phyloP scores from a whole-genome alignment of 768 basidiomycete genomes.

The Cyclocybe cylindracea region DNA sequence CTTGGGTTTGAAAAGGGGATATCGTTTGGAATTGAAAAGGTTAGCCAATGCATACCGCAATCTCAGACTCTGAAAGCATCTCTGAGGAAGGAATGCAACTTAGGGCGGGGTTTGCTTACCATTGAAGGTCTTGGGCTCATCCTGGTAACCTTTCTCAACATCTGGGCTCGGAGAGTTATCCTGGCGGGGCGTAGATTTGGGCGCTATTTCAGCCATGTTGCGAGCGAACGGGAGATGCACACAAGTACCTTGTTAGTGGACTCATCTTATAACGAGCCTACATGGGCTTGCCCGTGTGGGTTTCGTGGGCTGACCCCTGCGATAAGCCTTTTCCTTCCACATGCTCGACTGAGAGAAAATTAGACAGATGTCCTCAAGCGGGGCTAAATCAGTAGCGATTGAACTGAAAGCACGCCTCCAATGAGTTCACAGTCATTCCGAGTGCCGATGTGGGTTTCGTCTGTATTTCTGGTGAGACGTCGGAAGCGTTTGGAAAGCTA shows the following conservation, averaged over 20 bases:
- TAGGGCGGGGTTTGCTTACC: slow-evolving; percentile 19
- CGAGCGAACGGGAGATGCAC: slow-evolving; percentile 13
- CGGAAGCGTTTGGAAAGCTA: too few species aligned
- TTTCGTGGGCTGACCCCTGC: slow-evolving; percentile 15
- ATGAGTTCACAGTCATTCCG: too few species aligned
- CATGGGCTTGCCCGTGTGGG: slow-evolving; percentile 5
- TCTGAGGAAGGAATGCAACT: not conserved
- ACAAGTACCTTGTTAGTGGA: slow-evolving; percentile 1
- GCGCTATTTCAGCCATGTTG: slow-evolving; percentile 24
- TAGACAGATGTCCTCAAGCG: slow-evolving; percentile 3
- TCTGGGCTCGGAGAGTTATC: slow-evolving; percentile 17
- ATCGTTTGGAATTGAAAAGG: not conserved
- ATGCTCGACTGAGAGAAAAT: slow-evolving; percentile 13
- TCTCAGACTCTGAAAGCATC: slow-evolving; percentile 23
- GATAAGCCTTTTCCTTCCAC: slow-evolving; percentile 19
- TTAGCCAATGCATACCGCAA: slow-evolving; percentile 24
- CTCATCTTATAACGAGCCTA: slow-evolving; percentile 18
- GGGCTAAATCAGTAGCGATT: not conserved
- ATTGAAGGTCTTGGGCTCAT: slow-evolving; percentile 19
- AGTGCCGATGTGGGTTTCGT: too few species aligned
- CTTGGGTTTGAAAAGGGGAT: not conserved
- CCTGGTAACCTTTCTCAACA: slow-evolving; percentile 24
- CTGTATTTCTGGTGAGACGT: too few species aligned
- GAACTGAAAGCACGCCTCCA: too few species aligned
- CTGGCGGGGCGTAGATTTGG: slow-evolving; percentile 23